Evolutionary conservation across 2,329 filamentous ascomycete species (phyloP).

Genomic region (Alternaria tenuissima): DNA sequence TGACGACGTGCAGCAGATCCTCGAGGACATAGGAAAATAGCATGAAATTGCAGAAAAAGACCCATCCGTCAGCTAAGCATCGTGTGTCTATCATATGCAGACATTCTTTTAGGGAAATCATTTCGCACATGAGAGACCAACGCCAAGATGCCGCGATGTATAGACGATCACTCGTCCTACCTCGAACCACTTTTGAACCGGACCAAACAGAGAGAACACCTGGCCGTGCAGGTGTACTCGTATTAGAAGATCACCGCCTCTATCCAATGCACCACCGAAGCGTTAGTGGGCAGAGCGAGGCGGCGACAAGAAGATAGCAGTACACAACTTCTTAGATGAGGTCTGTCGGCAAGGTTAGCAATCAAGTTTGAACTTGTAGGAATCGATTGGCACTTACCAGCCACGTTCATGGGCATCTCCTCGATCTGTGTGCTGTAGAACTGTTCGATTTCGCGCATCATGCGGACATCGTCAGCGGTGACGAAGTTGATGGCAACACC

Average conservation of each 20-base stretch:
- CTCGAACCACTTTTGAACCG: conserved; percentile 48
- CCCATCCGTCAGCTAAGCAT: conserved; percentile 41
- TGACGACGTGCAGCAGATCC: conserved; percentile 48
- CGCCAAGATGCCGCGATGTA: conserved; percentile 53
- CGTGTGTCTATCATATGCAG: conserved; percentile 48
- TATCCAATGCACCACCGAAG: conserved; percentile 36
- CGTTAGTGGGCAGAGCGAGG: conserved; percentile 34
- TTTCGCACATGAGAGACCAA: conserved; percentile 52
- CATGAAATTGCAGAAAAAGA: conserved; percentile 41
- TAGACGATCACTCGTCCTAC: conserved; percentile 42
- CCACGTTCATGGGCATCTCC: conserved; percentile 98
- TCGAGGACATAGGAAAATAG: conserved; percentile 45
- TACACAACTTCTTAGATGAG: conserved; percentile 50
- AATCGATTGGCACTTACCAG: conserved; percentile 58
- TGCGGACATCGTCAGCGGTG: conserved; percentile 97
- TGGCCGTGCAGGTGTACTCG: conserved; percentile 43
- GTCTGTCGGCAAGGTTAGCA: conserved; percentile 36
- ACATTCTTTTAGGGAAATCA: conserved; percentile 50
- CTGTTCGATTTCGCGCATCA: conserved; percentile 99
- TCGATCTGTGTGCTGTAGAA: conserved; percentile 99
- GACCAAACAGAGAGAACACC: conserved; percentile 39
- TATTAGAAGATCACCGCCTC: conserved; percentile 45
- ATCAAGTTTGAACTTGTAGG: background rate
- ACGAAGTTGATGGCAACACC: conserved; percentile 99
- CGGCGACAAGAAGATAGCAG: conserved; percentile 34